phyloP scores from a whole-genome alignment of 345 rosid species.

The sweet orange (Citrus sinensis) region DNA sequence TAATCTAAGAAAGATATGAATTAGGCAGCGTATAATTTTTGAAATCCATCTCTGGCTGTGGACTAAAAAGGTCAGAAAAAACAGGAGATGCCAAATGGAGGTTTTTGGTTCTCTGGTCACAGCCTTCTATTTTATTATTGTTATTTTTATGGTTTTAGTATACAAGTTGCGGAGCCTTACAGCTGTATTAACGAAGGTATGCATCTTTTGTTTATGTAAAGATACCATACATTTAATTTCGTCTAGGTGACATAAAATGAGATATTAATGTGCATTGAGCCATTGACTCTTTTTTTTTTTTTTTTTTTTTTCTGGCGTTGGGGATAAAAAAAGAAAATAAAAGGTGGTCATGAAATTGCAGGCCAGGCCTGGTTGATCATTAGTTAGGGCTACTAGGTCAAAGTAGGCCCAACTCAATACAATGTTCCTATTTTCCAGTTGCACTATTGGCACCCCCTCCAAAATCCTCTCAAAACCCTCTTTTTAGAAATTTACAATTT shows the following conservation, averaged over 20 bases:
- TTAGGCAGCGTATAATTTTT: constrained; percentile 1
- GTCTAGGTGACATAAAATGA: background rate
- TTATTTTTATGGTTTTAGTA: background rate
- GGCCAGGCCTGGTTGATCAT: background rate
- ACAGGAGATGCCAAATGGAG: background rate
- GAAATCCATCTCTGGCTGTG: background rate
- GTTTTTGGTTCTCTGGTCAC: no score
- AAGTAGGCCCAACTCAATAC: background rate
- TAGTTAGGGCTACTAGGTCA: background rate
- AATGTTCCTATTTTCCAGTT: no score
- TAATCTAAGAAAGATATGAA: background rate
- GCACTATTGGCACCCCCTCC: no score
- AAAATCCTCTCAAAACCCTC: no score
- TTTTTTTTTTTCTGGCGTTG: no score
- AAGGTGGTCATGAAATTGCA: background rate
- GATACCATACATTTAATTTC: background rate
- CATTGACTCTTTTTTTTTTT: no score
- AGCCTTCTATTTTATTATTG: no score
- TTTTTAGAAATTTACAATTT: no score
- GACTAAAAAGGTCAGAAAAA: background rate
- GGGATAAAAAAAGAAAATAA: no score
- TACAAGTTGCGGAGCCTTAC: background rate
- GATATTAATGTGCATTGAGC: background rate
- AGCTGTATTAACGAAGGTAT: background rate
- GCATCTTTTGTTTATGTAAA: background rate